These are phyloP conservation scores for Penicillium subrubescens DNA, from an alignment of 495 filamentous ascomycete species.

Conservation along the genomic window DNA sequence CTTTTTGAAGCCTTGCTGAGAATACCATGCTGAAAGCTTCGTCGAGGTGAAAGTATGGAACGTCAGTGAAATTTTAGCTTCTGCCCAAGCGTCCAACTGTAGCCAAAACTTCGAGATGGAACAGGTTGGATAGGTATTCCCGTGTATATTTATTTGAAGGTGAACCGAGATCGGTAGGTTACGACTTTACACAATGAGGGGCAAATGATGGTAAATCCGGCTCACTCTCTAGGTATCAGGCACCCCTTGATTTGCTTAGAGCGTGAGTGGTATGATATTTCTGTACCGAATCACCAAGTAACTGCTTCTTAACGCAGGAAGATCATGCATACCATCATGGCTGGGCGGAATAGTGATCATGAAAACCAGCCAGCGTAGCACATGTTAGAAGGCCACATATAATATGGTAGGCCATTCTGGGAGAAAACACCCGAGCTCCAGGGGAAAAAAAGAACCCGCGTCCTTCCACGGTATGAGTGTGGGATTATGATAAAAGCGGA, in stretches of 20 bases:
- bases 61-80: too few relatives aligned
- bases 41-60: too few relatives aligned
- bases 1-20: too few relatives aligned
- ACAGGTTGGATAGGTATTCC: too few relatives aligned
- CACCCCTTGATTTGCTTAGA: background rate
- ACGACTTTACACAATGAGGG: background rate
- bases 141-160: too few relatives aligned
- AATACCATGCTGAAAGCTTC: too few relatives aligned
- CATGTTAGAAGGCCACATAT: background rate
- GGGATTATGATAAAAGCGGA: background rate
- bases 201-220: background rate
- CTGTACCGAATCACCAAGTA: background rate
- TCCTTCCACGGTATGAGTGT: background rate
- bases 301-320: background rate
- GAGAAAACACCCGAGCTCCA: background rate
- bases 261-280: background rate
- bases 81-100: too few relatives aligned
- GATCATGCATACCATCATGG: background rate
- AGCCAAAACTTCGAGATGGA: too few relatives aligned
- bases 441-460: background rate
- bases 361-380: background rate
- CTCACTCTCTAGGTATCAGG: background rate
- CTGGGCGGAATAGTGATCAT: conserved; percentile 1
- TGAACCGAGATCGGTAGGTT: background rate
- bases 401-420: background rate